Percentiles rank a stretch among this genome's conserved stretches.
Evolutionary conservation across 2,329 filamentous ascomycete genomes (phyloP).

Genomic region (Colletotrichum liriopes): DNA sequence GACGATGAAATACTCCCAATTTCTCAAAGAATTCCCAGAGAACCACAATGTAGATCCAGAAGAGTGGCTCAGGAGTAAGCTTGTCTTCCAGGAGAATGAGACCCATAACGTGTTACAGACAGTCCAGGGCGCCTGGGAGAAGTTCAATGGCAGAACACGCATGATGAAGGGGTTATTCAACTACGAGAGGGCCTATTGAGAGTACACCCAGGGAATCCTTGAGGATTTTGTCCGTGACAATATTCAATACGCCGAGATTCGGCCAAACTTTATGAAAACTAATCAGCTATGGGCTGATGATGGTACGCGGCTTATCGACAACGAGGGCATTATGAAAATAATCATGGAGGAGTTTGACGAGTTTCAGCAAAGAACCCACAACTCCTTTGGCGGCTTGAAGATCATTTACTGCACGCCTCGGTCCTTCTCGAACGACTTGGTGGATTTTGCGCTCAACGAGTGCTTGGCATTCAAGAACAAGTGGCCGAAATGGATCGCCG

Average conservation of each 20-base stretch:
- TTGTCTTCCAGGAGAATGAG: constrained; percentile 74
- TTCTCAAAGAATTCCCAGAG: constrained; percentile 55
- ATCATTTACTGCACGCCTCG: constrained; percentile 81
- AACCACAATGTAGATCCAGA: constrained; percentile 52
- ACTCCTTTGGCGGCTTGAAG: constrained; percentile 75
- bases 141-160: constrained; percentile 78
- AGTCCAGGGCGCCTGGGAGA: constrained; percentile 68
- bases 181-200: constrained; percentile 74
- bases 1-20: constrained; percentile 61
- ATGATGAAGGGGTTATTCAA: constrained; percentile 82
- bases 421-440: constrained; percentile 65
- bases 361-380: constrained; percentile 58
- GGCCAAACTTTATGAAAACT: constrained; percentile 76
- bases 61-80: constrained; percentile 73
- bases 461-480: constrained; percentile 72
- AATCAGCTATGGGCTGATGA: constrained; percentile 75
- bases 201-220: constrained; percentile 73
- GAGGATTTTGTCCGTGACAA: constrained; percentile 75
- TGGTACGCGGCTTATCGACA: constrained; percentile 66
- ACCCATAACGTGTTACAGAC: constrained; percentile 68
- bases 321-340: constrained; percentile 72
- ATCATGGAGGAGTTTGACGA: constrained; percentile 68
- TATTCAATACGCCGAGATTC: constrained; percentile 80
- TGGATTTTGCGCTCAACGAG: constrained; percentile 70
- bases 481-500: constrained; percentile 74